These are phyloP conservation scores for Toxoplasma gondii DNA, from an alignment of 169 alveolate genomes.

Conservation along the genomic window DNA sequence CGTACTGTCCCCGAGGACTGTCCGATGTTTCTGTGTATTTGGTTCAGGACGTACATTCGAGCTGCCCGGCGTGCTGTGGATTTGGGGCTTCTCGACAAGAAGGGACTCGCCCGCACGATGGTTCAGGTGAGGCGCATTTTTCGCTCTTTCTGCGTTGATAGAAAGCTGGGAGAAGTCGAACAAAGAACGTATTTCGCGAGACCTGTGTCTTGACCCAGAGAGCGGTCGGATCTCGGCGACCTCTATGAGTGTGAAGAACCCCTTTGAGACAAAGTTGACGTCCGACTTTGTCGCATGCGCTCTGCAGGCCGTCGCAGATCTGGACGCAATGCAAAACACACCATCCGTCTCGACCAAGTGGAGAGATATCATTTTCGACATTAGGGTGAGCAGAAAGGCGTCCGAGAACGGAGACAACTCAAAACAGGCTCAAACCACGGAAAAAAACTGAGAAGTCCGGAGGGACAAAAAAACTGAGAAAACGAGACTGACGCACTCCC, in stretches of 20 bases:
- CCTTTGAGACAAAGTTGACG: too few relatives aligned
- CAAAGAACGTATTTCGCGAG: too few relatives aligned
- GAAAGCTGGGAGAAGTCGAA: too few relatives aligned
- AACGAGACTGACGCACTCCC: too few relatives aligned
- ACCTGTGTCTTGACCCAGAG: too few relatives aligned
- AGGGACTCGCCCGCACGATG: slow-evolving; percentile 81
- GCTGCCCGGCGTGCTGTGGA: slow-evolving; percentile 86
- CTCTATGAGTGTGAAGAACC: too few relatives aligned
- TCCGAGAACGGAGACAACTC: not conserved
- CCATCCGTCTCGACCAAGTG: slow-evolving; percentile 48
- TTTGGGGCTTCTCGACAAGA: slow-evolving; percentile 77
- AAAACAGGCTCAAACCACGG: not conserved
- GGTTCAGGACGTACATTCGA: slow-evolving; percentile 79
- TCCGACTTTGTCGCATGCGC: not conserved
- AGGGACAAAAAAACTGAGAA: too few relatives aligned
- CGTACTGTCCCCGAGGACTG: not conserved
- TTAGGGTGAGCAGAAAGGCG: slow-evolving; percentile 3
- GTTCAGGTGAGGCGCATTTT: slow-evolving; percentile 37
- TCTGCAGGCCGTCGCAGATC: slow-evolving; percentile 29
- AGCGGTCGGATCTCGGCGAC: too few relatives aligned
- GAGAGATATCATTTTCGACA: slow-evolving; percentile 38
- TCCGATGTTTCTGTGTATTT: not conserved
- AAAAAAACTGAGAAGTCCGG: too few relatives aligned
- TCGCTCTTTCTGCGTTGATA: not conserved
- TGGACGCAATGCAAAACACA: slow-evolving; percentile 28